Evolutionary conservation across 352 stramenopile species (phyloP), one percentile per base, ranked within the genome.

Genomic region (Globisporangium canariense): DNA sequence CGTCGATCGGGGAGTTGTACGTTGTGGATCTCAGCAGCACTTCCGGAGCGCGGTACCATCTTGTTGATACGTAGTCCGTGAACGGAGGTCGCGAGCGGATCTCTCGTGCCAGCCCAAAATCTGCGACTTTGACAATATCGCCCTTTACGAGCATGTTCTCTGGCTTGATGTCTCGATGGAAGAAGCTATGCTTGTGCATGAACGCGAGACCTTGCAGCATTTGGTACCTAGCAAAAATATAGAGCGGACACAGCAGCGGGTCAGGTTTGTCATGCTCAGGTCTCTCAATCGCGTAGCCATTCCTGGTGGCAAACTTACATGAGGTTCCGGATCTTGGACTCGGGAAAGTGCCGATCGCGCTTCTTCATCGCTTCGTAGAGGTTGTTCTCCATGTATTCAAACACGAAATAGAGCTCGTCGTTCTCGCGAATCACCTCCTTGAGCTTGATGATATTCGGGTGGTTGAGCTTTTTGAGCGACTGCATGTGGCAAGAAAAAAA

Each of bases 351-450:
- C 53, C 82, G 80, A 63, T 97, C 79, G 45, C 92, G 71, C 49
- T 97, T 91, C 76, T 98, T 97, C 80, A 99, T 98, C n/a, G 87
- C 90, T 65, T 99, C 92, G 79, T 99, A 99, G 47, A 99, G 74
- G 65, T 98, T 99, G 67, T 89, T 90, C 71, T 98, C 94, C 97
- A 99, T 99, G 79, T 97, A 98, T 79, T 99, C 97, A 70, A 99
- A 99, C 0, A 99, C 96, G 73, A 99, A 99, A 70, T 93, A 99
- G 7, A 99, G 81, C 76, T 96, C 87, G 75, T 98, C 89, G 64
- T 98, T 98, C 74, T 99, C 97, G 20, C 95, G 85, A 53, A 99
- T 98, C 53, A 99, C 97, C 66, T 99, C 97, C 66, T 98, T 98
- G 30, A 99, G 85, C 74, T 98, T 97, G 67, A 99, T 94, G 55